Evolutionary conservation across 495 filamentous ascomycete species (phyloP).

Genomic region (Lophiotrema nucula): DNA sequence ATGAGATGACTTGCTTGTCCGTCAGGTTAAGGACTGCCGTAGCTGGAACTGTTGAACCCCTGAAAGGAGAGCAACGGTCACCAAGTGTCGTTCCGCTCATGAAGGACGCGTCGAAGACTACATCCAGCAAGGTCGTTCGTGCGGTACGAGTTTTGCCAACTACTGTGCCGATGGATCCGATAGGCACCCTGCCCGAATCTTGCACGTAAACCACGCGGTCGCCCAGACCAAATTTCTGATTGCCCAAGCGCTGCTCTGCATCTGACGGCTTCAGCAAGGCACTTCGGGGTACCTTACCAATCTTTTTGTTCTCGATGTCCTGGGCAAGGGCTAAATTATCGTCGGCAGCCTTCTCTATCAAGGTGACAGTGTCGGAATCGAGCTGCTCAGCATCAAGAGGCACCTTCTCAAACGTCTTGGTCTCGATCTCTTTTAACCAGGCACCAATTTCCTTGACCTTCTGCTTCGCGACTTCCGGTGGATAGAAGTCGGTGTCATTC

Average conservation of each 20-base stretch:
- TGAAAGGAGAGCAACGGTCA: conserved; percentile 90
- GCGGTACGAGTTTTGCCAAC: conserved; percentile 85
- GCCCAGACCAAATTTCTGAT: conserved; percentile 80
- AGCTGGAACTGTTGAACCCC: conserved; percentile 85
- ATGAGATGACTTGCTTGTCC: conserved; percentile 74
- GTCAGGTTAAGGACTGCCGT: conserved; percentile 84
- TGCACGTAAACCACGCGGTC: conserved; percentile 92
- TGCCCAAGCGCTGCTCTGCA: conserved; percentile 82
- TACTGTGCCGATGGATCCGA: conserved; percentile 86
- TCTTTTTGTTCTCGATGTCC: conserved; percentile 57
- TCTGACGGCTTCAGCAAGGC: conserved; percentile 88
- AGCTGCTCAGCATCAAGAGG: conserved; percentile 94
- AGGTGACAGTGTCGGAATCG: conserved; percentile 81
- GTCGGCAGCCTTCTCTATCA: conserved; percentile 78
- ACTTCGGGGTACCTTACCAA: conserved; percentile 75
- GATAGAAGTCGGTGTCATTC: conserved; percentile 83
- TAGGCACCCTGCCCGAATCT: conserved; percentile 90
- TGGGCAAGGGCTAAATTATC: conserved; percentile 50
- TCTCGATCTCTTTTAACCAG: conserved; percentile 88
- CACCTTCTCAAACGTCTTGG: conserved; percentile 87
- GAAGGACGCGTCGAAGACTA: conserved; percentile 90
- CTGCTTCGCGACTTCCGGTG: conserved; percentile 63
- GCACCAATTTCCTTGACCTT: conserved; percentile 83
- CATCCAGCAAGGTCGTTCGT: conserved; percentile 76
- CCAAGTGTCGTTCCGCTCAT: conserved; percentile 92